Conservation (phyloP, 805 yeast genomes). For the Groenewaldozyma tartarivorans region DNA sequence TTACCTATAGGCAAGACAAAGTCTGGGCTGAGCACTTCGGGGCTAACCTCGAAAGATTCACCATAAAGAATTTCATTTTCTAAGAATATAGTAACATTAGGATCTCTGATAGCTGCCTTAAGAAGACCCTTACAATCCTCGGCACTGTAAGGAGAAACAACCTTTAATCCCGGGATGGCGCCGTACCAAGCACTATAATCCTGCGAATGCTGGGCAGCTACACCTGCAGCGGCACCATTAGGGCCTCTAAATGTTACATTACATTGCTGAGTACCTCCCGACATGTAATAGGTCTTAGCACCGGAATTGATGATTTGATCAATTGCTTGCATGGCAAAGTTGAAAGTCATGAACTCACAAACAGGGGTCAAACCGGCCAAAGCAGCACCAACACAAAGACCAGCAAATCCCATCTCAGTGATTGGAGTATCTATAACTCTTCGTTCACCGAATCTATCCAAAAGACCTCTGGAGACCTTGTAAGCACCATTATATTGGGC, state of each 20-base stretch:
- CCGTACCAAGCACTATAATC: conserved; percentile 98
- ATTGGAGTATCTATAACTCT: conserved; percentile 95
- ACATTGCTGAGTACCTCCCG: conserved; percentile 98
- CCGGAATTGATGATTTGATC: conserved; percentile 98
- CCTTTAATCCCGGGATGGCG: conserved; percentile 95
- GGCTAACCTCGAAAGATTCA: conserved; percentile 80
- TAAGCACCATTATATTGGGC: conserved; percentile 99
- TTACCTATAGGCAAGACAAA: conserved; percentile 87
- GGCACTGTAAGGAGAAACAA: conserved; percentile 87
- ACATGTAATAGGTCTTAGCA: conserved; percentile 97
- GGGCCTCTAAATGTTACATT: conserved; percentile 98
- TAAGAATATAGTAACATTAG: conserved; percentile 91
- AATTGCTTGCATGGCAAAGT: conserved; percentile 99
- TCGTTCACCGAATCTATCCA: conserved; percentile 91
- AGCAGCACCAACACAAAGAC: conserved; percentile 93
- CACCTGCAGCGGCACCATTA: conserved; percentile 99
- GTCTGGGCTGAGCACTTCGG: conserved; percentile 82
- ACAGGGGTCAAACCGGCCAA: conserved; percentile 92
- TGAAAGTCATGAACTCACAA: conserved; percentile 98
- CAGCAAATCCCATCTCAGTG: conserved; percentile 98
- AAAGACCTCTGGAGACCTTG: conserved; percentile 89
- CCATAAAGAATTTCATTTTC: conserved; percentile 95
- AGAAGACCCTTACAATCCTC: conserved; percentile 93
- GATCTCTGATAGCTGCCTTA: conserved; percentile 96
- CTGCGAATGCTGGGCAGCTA: conserved; percentile 98